Conservation (phyloP, 208 protist species). For the Histomonas meleagridis region DNA sequence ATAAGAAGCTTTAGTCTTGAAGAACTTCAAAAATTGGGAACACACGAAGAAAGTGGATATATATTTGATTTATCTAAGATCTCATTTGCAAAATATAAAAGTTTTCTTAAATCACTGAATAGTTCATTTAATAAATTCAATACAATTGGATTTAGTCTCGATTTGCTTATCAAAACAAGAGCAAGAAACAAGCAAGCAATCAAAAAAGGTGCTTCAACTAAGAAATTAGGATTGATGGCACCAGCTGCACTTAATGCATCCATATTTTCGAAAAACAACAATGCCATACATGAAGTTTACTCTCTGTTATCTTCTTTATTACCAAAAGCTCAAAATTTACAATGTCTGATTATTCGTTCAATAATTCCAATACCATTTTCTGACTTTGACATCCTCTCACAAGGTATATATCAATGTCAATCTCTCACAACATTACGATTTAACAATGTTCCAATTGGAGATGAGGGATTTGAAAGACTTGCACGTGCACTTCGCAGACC, state of each 20-base stretch:
- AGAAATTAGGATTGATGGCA: not conserved
- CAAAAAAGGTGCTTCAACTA: not conserved
- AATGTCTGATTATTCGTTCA: not conserved
- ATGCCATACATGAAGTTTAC: not conserved
- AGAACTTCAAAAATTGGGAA: not conserved
- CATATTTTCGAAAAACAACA: not conserved
- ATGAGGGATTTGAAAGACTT: constrained; percentile 17
- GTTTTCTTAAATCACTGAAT: not conserved
- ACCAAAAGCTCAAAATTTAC: not conserved
- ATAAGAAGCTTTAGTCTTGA: too few species aligned
- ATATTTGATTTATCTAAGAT: not conserved
- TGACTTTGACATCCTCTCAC: not conserved
- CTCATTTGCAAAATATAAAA: not conserved
- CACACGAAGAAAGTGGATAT: not conserved
- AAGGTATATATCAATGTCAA: not conserved
- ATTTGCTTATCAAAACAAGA: not conserved
- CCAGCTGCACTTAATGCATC: not conserved
- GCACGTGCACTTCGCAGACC: not conserved
- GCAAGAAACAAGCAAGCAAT: not conserved
- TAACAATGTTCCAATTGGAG: not conserved
- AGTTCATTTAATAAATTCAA: too few species aligned
- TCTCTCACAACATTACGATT: not conserved
- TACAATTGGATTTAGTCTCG: not conserved
- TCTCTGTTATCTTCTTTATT: not conserved
- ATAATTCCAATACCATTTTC: not conserved